Evolutionary conservation across 2,329 filamentous ascomycete genomes (phyloP).

Genomic region (Epichloe brachyelytri): DNA sequence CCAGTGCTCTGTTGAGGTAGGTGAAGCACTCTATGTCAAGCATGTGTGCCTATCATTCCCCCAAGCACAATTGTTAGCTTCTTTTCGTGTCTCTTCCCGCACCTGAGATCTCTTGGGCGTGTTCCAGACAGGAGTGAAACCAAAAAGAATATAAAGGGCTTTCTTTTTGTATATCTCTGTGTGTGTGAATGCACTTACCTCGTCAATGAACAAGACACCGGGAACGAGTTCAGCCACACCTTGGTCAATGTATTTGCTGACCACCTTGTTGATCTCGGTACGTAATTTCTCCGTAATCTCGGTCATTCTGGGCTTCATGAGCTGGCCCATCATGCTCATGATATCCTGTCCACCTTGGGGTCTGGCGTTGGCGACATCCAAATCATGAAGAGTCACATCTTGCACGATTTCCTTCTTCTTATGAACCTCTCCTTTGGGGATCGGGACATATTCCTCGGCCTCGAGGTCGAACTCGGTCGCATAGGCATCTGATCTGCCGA

Average conservation of each 20-base stretch:
- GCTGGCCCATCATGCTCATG: slow-evolving; percentile 99
- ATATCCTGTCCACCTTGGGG: slow-evolving; percentile 97
- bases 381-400: slow-evolving; percentile 91
- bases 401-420: slow-evolving; percentile 99
- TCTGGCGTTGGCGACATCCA: slow-evolving; percentile 89
- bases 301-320: slow-evolving; percentile 99
- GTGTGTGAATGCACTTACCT: slow-evolving; percentile 44
- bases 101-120: not conserved
- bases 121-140: slow-evolving; percentile 1
- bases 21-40: slow-evolving; percentile 99
- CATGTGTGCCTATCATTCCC: slow-evolving; percentile 71
- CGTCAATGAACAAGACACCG: slow-evolving; percentile 95
- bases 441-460: slow-evolving; percentile 96
- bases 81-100: not conserved
- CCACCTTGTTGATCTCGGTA: slow-evolving; percentile 96
- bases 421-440: slow-evolving; percentile 97
- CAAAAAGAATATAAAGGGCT: not conserved
- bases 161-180: not conserved
- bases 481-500: slow-evolving; percentile 91
- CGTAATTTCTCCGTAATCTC: slow-evolving; percentile 98
- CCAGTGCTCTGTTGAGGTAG: slow-evolving; percentile 95
- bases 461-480: slow-evolving; percentile 97
- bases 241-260: slow-evolving; percentile 97
- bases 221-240: slow-evolving; percentile 96
- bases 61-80: not conserved